These are phyloP conservation scores for Penicillium desertorum DNA, from an alignment of 495 filamentous ascomycete genomes.

Conservation along the genomic window DNA sequence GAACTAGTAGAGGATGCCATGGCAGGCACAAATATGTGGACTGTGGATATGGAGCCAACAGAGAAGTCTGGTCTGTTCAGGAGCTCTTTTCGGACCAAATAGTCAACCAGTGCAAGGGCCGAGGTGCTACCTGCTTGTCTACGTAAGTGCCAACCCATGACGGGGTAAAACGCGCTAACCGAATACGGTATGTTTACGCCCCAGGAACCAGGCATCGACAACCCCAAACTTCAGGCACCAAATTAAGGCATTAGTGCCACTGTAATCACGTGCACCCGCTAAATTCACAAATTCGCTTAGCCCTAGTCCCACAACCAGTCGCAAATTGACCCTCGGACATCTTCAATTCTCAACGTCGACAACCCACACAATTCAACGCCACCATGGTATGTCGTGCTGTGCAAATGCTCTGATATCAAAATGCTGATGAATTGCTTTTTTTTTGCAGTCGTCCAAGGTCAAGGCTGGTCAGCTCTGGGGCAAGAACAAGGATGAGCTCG, in stretches of 20 bases:
- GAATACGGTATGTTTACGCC: constrained; percentile 10
- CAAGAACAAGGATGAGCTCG: constrained; percentile 97
- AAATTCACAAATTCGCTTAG: constrained; percentile 44
- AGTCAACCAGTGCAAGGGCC: constrained; percentile 16
- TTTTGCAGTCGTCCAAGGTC: constrained; percentile 80
- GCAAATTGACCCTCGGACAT: constrained; percentile 47
- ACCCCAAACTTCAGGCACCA: neutral
- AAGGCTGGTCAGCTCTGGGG: constrained; percentile 94
- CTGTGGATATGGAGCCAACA: neutral
- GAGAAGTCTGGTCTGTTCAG: constrained; percentile 13
- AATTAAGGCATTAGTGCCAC: neutral
- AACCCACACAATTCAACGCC: constrained; percentile 49
- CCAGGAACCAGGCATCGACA: neutral
- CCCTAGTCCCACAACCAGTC: constrained; percentile 56
- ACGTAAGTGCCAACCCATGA: constrained; percentile 21
- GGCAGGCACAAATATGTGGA: constrained; percentile 4
- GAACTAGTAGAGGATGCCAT: constrained; percentile 78
- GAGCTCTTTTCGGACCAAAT: neutral
- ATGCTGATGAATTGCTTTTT: constrained; percentile 25
- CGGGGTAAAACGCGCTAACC: constrained; percentile 18
- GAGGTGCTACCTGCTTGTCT: constrained; percentile 14
- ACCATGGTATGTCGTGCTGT: constrained; percentile 46
- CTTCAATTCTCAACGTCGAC: constrained; percentile 54
- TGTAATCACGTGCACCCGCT: constrained; percentile 43
- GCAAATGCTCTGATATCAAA: constrained; percentile 8